Base-by-base conservation (phyloP, 768 basidiomycete species). In the Polyporus arcularius region DNA sequence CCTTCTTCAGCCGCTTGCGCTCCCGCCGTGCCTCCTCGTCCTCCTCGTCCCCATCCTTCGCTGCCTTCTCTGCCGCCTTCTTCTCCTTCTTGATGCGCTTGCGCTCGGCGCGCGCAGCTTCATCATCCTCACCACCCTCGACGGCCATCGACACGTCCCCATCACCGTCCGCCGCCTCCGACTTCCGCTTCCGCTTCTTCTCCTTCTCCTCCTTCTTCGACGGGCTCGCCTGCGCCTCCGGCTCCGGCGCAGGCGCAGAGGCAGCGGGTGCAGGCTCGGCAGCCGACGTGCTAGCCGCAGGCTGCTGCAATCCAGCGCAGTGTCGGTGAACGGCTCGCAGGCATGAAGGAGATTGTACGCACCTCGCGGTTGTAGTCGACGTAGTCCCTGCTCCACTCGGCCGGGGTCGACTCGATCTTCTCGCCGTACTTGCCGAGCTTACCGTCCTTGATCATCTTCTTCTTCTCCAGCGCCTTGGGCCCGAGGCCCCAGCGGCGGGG, bases 401-500 rank as follows among this genome's bases (percentile, higher is more conserved):
- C 78, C 18, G 97, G 97, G 0, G 97, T 99, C 47, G 88, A 84
- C 1, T 90, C 86, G 53, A 92, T 83, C 69, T 90, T 89, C 74
- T 96, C 89, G 21, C 97, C 97, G 72, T 94, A 90, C 76, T 94
- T 98, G 69, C 95, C 91, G 53, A 99, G 86, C 74, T 94, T 92
- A 50, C 96, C 96, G n/a, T 94, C 94, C 80, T 96, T 97, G 65
- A 97, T 87, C 85, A 99, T 81, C 75, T 96, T 97, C 81, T 98
- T 99, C 84, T 98, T 98, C 74, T 96, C 90, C 55, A 92, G 78
- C 14, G 97, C 96, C 75, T 96, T 86, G 21, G 97, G 97, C n/a
- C 97, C 97, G 53, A 98, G 85, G 52, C 97, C 97, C 97, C 97
- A 98, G 64, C 96, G 87, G 58, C 97, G 87, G 42, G 97, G 97